Evolutionary conservation across 768 basidiomycete genomes (phyloP), one percentile per base, ranked within the genome.

Genomic region (Tylopilus balloui): DNA sequence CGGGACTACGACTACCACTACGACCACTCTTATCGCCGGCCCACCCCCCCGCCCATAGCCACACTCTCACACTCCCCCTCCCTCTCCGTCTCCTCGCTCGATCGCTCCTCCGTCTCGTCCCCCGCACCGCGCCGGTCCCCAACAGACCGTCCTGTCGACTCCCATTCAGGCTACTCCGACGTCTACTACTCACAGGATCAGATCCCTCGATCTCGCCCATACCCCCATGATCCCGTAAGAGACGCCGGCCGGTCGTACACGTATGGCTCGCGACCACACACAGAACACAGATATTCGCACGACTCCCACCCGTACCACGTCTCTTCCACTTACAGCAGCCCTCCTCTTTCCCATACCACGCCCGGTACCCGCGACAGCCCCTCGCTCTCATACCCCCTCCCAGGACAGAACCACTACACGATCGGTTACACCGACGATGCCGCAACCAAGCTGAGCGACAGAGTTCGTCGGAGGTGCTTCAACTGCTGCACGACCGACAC

Each of bases 401-500:
- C 73, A 7, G 69, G 70, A 3, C 72, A 73, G 49, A 66, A 56
- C 32, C 64, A 67, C 24, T 69, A 67, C 42, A 52, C 69, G 38
- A 69, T 77, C 49, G 68, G 74, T 25, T 71, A 83, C 67, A 89
- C 88, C 1, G 85, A 88, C 65, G 88, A 90, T 56, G 88, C 88
- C 0, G 78, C 86, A 1, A 88, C 86, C 1, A 90, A 90, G 68
- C 73, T 89, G 48, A 84, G 80, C 61, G 85, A 88, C 62, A 76
- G 86, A 34, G 83, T 90, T 42, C 76, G 88, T 23, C 69, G 88
- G 31, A 72, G 86, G 40, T 90, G 88, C 67, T 89, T 85, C 77
- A 90, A 90, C 64, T 90, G 88, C 66, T 83, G 84, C 64, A 89
- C 87, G 21, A 88, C 88, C 13, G 88, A 90, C 54, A 89, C 88